Conservation (phyloP, 2,329 filamentous ascomycete species). For the Chrysosporium queenslandicum region DNA sequence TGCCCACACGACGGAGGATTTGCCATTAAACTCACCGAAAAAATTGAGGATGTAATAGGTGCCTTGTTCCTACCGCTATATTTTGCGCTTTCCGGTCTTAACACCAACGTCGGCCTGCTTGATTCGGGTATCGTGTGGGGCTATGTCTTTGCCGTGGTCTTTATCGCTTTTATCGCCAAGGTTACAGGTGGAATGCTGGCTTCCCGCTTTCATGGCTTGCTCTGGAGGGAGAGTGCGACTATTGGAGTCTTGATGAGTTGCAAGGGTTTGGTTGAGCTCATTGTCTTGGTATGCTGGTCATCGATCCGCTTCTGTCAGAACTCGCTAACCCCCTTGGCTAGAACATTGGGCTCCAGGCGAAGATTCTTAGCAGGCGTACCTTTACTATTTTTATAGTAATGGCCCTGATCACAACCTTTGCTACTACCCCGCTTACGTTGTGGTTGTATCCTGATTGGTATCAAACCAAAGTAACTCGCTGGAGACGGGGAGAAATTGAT, state of each 20-base stretch:
- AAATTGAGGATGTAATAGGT: slow-evolving; percentile 82
- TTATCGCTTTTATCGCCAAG: slow-evolving; percentile 74
- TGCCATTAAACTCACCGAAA: slow-evolving; percentile 78
- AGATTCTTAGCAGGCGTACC: slow-evolving; percentile 66
- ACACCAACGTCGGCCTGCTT: slow-evolving; percentile 75
- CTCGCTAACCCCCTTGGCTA: too few species aligned
- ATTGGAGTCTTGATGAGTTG: slow-evolving; percentile 93
- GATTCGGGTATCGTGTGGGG: slow-evolving; percentile 76
- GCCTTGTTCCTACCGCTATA: slow-evolving; percentile 81
- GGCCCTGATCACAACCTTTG: slow-evolving; percentile 77
- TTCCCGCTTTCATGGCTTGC: slow-evolving; percentile 61
- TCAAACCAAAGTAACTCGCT: slow-evolving; percentile 60
- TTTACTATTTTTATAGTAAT: slow-evolving; percentile 95
- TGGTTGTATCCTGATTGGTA: slow-evolving; percentile 69
- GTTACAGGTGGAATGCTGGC: slow-evolving; percentile 73
- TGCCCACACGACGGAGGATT: slow-evolving; percentile 55
- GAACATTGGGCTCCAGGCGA: slow-evolving; percentile 74
- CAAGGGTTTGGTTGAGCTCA: slow-evolving; percentile 88
- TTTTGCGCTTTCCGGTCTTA: slow-evolving; percentile 83
- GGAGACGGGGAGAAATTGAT: slow-evolving; percentile 79
- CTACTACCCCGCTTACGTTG: slow-evolving; percentile 66
- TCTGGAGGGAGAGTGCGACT: slow-evolving; percentile 82
- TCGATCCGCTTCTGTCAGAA: not conserved
- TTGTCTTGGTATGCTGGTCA: slow-evolving; percentile 70
- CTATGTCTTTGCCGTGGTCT: slow-evolving; percentile 75